A percentile compares a stretch with the other conserved stretches of the same genome.
Conservation (phyloP, 306 rosid species). For the Dicorynia guianensis region DNA sequence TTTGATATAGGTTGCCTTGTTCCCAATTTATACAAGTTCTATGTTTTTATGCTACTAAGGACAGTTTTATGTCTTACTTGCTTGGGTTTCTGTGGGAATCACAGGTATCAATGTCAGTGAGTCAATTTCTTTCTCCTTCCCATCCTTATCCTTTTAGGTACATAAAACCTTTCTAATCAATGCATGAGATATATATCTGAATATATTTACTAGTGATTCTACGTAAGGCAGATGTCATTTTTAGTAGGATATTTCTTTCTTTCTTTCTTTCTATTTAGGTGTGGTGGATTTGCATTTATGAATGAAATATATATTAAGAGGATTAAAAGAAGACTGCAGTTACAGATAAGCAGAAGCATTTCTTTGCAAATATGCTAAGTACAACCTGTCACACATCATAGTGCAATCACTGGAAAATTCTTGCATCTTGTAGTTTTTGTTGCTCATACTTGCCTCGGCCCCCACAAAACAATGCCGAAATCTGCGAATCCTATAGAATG, state of each 20-base stretch:
- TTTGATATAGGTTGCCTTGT: constrained; percentile 30
- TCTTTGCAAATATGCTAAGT: constrained; percentile 16
- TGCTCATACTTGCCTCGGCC: not conserved
- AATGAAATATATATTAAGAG: constrained; percentile 6
- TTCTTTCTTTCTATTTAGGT: constrained; percentile 7
- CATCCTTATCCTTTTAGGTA: not conserved
- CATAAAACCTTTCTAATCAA: not conserved
- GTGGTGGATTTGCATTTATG: constrained; percentile 25
- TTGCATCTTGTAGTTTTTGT: not conserved
- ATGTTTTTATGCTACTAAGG: not conserved
- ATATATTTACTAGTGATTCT: not conserved
- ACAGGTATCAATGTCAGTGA: constrained; percentile 7
- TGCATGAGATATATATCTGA: not conserved
- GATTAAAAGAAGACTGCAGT: not conserved
- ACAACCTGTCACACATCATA: not conserved
- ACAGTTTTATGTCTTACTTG: not conserved
- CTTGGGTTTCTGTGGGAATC: constrained; percentile 19
- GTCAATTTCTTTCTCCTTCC: constrained; percentile 19
- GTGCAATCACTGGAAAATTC: not conserved
- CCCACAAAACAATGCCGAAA: constrained; percentile 1
- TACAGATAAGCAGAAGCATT: constrained; percentile 4
- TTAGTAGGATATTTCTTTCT: not conserved
- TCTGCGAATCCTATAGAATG: constrained; percentile 1
- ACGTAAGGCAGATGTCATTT: constrained; percentile 11
- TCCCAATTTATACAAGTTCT: constrained; percentile 23